Evolutionary conservation across 768 basidiomycete species (phyloP).

Genomic region (Suillus variegatus): DNA sequence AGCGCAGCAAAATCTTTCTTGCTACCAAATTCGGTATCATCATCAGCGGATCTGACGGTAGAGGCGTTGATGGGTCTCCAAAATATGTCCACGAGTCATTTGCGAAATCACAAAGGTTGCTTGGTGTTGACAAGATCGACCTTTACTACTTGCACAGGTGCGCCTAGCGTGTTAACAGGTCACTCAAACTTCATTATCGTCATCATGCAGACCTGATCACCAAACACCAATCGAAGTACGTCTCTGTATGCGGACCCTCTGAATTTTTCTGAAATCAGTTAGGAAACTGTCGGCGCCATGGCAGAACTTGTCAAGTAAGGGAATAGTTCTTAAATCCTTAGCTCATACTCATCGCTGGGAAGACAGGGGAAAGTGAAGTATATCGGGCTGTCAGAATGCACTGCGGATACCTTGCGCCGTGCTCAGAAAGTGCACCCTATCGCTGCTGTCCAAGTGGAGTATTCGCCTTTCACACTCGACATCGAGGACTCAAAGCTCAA

Average conservation of each 20-base stretch:
- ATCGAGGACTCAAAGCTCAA: constrained; percentile 46
- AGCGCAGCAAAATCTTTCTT: constrained; percentile 54
- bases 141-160: constrained; percentile 48
- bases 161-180: constrained; percentile 1
- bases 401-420: constrained; percentile 46
- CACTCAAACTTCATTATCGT: neutral
- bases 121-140: constrained; percentile 46
- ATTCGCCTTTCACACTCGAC: constrained; percentile 50
- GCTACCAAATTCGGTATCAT: constrained; percentile 57
- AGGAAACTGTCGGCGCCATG: constrained; percentile 49
- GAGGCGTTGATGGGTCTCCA: constrained; percentile 37
- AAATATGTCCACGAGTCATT: constrained; percentile 41
- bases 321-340: neutral
- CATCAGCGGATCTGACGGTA: constrained; percentile 23
- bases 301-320: constrained; percentile 52
- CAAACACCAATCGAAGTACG: constrained; percentile 49
- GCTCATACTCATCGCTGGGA: constrained; percentile 25
- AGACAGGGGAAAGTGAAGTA: constrained; percentile 50
- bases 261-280: neutral
- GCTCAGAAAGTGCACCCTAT: constrained; percentile 54
- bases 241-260: neutral
- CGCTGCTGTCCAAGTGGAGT: constrained; percentile 51
- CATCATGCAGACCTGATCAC: constrained; percentile 37
- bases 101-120: constrained; percentile 40
- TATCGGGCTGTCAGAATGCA: constrained; percentile 55